Evolutionary conservation across 2,329 filamentous ascomycete species (phyloP), one percentile per base, ranked within the genome.

Genomic region (Pseudopithomyces chartarum): DNA sequence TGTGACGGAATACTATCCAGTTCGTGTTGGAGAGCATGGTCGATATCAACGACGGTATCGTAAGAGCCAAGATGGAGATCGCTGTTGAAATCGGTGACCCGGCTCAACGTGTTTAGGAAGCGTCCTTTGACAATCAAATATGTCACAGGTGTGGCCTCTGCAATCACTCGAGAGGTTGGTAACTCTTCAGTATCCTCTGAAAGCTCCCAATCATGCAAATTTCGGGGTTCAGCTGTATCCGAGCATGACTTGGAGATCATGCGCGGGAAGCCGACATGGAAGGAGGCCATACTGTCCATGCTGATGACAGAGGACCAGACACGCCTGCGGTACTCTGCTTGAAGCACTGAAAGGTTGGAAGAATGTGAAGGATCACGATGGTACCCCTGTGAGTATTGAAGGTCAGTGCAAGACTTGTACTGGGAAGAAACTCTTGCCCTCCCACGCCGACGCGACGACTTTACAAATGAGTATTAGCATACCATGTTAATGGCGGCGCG

Each of bases 301-400:
- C 43, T 33, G 43, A 46, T 7, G 10, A 46, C 43, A 11, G 43
- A 46, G 15, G 23, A 22, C 43, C 43, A 46, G 15, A 46, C 43
- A 46, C 43, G 43, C 23, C 43, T 32, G 10, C 43, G 23, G 33
- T 46, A 46, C 22, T 46, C 43, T 8, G 43, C 43, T 33, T 33
- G 20, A 7, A 46, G 10, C 12, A 6, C 12, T 17, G 43, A 46
- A 7, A 46, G 17, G 22, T 19, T 32, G 13, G 26, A 2, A 33
- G 43, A 46, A n/a, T 33, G 43, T 1, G 43, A 32, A 46, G 43
- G 43, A 20, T 46, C 43, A 46, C 43, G 43, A 23, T 46, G 43
- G 29, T 46, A 46, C 10, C 43, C 43, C 34, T 36, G 13, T 5
- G 11, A n/a, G 26, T 29, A 29, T 36, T 13, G 34, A 36, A 36